phyloP scores from a whole-genome alignment of 768 basidiomycete species.

The Tylopilus plumbeoviolaceoides region DNA sequence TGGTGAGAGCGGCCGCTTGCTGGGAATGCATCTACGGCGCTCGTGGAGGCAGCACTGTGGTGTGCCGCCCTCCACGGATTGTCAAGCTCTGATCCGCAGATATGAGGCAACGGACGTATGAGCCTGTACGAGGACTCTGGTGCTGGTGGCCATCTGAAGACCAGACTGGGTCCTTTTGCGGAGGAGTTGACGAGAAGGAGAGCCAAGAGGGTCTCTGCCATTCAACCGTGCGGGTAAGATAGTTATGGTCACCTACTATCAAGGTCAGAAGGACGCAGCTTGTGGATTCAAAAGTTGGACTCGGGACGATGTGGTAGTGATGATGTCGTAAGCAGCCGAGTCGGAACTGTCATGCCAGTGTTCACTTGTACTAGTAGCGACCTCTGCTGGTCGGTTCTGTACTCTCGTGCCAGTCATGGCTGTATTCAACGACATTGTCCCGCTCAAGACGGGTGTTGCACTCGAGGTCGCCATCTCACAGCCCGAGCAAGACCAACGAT shows the following conservation, averaged over 20 bases:
- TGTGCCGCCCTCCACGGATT: conserved; percentile 72
- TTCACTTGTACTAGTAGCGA: too few species aligned
- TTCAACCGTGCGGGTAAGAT: background rate
- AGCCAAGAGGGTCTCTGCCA: conserved; percentile 71
- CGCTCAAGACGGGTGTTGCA: conserved; percentile 37
- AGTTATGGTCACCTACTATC: background rate
- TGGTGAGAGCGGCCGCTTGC: background rate
- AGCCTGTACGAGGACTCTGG: conserved; percentile 65
- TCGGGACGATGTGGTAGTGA: background rate
- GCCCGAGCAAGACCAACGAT: conserved; percentile 19
- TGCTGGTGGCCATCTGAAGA: conserved; percentile 82
- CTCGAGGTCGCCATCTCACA: conserved; percentile 39
- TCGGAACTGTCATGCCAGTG: too few species aligned
- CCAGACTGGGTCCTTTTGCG: conserved; percentile 71
- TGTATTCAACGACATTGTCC: conserved; percentile 5
- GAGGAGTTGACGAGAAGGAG: conserved; percentile 83
- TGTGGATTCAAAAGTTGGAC: background rate
- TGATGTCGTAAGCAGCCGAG: too few species aligned
- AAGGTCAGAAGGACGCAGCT: background rate
- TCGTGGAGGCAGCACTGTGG: conserved; percentile 35
- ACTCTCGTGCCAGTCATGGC: background rate
- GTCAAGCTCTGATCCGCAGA: conserved; percentile 47
- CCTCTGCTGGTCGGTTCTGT: background rate
- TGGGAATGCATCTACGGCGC: conserved; percentile 18
- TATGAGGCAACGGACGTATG: conserved; percentile 61